These are phyloP conservation scores for Hypoxylon crocopeplum DNA, from an alignment of 495 filamentous ascomycete genomes.

Conservation along the genomic window DNA sequence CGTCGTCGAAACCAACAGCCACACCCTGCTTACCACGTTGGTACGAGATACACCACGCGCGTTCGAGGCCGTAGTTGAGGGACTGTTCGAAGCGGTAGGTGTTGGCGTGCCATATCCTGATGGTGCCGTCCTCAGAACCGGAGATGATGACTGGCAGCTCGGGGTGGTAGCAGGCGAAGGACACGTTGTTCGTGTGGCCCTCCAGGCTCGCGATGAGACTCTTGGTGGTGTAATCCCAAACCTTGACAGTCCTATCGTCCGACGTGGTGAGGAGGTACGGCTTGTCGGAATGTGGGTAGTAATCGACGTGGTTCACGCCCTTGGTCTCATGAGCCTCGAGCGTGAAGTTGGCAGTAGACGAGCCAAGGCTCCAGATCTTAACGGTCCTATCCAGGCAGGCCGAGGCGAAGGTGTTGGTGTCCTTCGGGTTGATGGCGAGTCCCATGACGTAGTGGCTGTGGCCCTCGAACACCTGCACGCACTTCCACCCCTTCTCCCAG, in stretches of 20 bases:
- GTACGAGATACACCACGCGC: conserved; percentile 97
- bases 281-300: conserved; percentile 95
- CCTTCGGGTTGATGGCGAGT: conserved; percentile 99
- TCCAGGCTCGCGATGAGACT: conserved; percentile 95
- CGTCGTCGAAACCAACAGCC: conserved; percentile 97
- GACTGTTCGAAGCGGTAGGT: conserved; percentile 94
- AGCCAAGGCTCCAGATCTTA: conserved; percentile 98
- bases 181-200: conserved; percentile 98
- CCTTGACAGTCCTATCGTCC: conserved; percentile 91
- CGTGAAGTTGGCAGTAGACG: conserved; percentile 88
- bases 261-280: conserved; percentile 97
- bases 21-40: conserved; percentile 93
- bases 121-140: conserved; percentile 94
- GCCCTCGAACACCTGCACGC: conserved; percentile 97
- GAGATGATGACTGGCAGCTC: conserved; percentile 97
- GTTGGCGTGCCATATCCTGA: conserved; percentile 95
- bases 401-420: conserved; percentile 96
- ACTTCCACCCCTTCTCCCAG: conserved; percentile 99
- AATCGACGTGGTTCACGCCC: conserved; percentile 97
- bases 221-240: conserved; percentile 99
- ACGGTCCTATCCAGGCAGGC: conserved; percentile 96
- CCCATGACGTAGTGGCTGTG: conserved; percentile 99
- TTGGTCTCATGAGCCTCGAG: conserved; percentile 98
- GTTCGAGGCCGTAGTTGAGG: conserved; percentile 90
- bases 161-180: conserved; percentile 97